Evolutionary conservation across 345 rosid genomes (phyloP).

Genomic region (Chamaenerion angustifolium): DNA sequence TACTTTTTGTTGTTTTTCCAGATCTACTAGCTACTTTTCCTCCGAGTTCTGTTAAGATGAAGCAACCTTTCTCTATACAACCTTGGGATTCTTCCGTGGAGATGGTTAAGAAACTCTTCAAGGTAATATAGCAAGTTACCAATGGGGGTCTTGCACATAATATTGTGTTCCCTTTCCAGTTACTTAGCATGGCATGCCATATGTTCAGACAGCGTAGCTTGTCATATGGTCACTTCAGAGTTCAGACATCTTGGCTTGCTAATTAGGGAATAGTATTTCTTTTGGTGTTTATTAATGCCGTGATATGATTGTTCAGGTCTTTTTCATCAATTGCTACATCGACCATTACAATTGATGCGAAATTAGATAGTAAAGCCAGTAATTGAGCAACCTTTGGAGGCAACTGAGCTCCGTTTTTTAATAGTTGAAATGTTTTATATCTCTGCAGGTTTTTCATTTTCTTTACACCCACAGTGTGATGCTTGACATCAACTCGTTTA

Average conservation of each 20-base stretch:
- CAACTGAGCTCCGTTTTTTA: too few species aligned
- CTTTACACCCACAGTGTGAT: slow-evolving; percentile 62
- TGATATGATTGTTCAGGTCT: too few species aligned
- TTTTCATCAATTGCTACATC: too few species aligned
- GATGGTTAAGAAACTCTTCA: slow-evolving; percentile 76
- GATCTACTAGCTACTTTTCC: slow-evolving; percentile 83
- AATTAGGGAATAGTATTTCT: too few species aligned
- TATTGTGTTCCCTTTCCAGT: neutral
- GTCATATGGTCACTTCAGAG: too few species aligned
- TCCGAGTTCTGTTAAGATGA: slow-evolving; percentile 72
- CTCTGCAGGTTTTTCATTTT: slow-evolving; percentile 86
- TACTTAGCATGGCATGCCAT: too few species aligned
- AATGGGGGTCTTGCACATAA: neutral
- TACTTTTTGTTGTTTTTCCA: slow-evolving; percentile 18
- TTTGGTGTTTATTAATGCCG: too few species aligned
- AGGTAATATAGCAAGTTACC: slow-evolving; percentile 35
- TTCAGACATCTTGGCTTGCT: too few species aligned
- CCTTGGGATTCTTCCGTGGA: slow-evolving; percentile 79
- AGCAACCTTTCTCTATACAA: slow-evolving; percentile 59
- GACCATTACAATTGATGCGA: too few species aligned
- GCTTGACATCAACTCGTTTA: slow-evolving; percentile 54
- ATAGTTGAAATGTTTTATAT: slow-evolving; percentile 2
- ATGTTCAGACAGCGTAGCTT: too few species aligned
- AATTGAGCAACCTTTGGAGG: too few species aligned
- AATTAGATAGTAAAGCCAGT: too few species aligned